phyloP scores from a whole-genome alignment of 257 asterid species.

The Solanum stenotomum region DNA sequence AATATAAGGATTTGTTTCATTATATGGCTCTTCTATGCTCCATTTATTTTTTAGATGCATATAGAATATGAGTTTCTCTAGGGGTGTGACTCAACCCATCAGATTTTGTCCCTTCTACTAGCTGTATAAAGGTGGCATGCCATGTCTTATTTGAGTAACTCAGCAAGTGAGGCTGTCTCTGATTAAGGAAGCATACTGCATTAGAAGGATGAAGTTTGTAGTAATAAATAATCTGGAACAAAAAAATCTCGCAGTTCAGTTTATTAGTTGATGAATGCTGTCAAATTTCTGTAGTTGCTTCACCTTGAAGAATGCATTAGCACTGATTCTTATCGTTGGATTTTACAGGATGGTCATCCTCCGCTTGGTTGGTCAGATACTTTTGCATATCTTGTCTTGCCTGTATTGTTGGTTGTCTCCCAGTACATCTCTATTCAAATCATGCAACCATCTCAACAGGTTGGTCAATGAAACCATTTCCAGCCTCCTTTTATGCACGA shows the following conservation, averaged over 20 bases:
- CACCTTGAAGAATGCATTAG: background rate
- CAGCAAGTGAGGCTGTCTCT: background rate
- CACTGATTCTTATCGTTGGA: background rate
- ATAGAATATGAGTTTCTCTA: background rate
- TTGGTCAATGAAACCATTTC: slow-evolving; percentile 16
- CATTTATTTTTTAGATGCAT: background rate
- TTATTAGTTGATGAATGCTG: background rate
- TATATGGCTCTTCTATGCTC: background rate
- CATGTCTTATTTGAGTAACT: background rate
- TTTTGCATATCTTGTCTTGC: slow-evolving; percentile 86
- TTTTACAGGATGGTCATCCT: slow-evolving; percentile 89
- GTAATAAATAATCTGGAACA: background rate
- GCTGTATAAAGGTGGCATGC: background rate
- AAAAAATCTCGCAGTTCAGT: background rate
- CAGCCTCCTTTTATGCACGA: background rate
- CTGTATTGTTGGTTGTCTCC: slow-evolving; percentile 55
- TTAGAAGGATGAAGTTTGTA: background rate
- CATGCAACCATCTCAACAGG: slow-evolving; percentile 91
- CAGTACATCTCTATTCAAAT: slow-evolving; percentile 86
- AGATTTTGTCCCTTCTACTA: background rate
- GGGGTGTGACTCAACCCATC: background rate
- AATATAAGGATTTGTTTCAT: background rate
- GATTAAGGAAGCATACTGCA: background rate
- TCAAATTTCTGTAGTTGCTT: background rate
- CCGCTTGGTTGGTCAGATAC: slow-evolving; percentile 98